phyloP scores from a whole-genome alignment of 2,329 filamentous ascomycete species.

The Monosporascus sp. region DNA sequence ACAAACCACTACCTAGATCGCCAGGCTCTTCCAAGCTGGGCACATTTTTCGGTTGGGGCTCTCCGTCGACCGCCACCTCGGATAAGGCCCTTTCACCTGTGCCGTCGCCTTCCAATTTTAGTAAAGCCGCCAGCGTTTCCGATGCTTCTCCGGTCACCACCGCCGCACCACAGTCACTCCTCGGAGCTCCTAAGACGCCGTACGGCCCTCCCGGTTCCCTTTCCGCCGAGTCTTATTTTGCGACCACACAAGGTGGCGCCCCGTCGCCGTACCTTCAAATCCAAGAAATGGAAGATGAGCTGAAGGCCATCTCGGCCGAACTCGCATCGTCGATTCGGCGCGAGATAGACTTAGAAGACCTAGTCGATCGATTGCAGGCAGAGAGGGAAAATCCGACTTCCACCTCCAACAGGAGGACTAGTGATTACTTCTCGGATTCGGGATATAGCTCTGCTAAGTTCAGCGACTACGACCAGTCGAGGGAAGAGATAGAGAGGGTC shows the following conservation, averaged over 20 bases:
- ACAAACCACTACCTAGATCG: constrained; percentile 52
- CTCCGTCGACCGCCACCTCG: constrained; percentile 46
- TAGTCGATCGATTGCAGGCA: constrained; percentile 82
- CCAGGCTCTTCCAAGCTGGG: constrained; percentile 46
- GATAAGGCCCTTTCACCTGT: constrained; percentile 42
- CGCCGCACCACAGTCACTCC: constrained; percentile 32
- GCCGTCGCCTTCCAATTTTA: constrained; percentile 45
- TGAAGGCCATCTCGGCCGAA: constrained; percentile 89
- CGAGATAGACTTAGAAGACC: constrained; percentile 94
- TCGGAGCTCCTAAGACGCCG: constrained; percentile 35
- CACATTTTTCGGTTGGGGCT: constrained; percentile 51
- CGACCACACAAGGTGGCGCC: constrained; percentile 40
- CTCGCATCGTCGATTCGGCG: constrained; percentile 87
- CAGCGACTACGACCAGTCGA: constrained; percentile 59
- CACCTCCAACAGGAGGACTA: constrained; percentile 66
- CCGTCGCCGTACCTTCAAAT: constrained; percentile 51
- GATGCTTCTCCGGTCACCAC: constrained; percentile 39
- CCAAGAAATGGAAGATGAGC: constrained; percentile 88
- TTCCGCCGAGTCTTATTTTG: constrained; percentile 48
- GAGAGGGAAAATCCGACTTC: constrained; percentile 59
- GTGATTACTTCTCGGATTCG: constrained; percentile 97
- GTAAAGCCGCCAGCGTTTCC: constrained; percentile 32
- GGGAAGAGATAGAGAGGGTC: constrained; percentile 74
- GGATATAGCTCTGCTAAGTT: constrained; percentile 81
- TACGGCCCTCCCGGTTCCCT: constrained; percentile 38